Percentiles rank a stretch among this genome's conserved stretches.
These are phyloP conservation scores for Ettlia oleoabundans DNA, from an alignment of 139 green algal species.

Conservation along the genomic window DNA sequence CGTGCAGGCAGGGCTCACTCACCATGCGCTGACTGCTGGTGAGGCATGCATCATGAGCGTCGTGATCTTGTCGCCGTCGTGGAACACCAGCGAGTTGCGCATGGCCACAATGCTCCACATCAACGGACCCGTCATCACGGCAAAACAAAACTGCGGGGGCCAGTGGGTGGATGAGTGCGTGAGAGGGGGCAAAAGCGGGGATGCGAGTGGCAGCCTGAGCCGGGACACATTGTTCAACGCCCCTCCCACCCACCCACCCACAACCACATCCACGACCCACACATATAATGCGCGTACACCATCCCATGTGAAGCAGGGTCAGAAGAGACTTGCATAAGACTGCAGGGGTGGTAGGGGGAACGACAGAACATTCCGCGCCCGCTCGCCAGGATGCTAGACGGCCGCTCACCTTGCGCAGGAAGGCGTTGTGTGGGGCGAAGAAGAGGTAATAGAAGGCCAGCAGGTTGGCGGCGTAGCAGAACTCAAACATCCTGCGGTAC, in stretches of 20 bases:
- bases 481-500: constrained; percentile 68
- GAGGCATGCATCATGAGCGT: constrained; percentile 50
- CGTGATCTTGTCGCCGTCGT: constrained; percentile 78
- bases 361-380: no score
- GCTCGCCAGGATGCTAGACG: no score
- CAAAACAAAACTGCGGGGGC: constrained; percentile 70
- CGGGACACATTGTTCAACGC: no score
- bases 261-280: no score
- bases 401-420: constrained; percentile 69
- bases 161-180: neutral
- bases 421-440: constrained; percentile 50
- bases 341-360: no score
- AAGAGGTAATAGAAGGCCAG: constrained; percentile 75
- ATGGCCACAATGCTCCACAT: constrained; percentile 85
- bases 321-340: no score
- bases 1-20: neutral
- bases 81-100: constrained; percentile 78
- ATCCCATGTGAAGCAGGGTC: no score
- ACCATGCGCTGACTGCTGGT: constrained; percentile 42
- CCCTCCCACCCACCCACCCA: no score
- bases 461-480: constrained; percentile 80
- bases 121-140: constrained; percentile 74
- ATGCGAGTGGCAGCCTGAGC: neutral
- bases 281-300: no score
- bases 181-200: neutral